Base-by-base conservation (phyloP, 106 monocot species). In the Dactylorhiza incarnata region DNA sequence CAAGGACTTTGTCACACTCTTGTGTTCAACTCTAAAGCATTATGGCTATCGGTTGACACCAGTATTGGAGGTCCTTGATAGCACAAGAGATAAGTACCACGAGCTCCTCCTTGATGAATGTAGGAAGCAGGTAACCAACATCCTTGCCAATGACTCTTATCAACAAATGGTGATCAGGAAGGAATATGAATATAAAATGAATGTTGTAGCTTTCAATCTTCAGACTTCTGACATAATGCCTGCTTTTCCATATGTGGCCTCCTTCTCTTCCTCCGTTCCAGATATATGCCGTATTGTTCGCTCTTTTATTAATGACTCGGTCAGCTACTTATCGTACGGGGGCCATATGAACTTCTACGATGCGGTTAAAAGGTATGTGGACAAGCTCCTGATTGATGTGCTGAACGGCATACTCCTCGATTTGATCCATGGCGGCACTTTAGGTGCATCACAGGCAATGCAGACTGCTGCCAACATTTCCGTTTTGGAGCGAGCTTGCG, bases 101-200 rank as follows among this genome's bases (percentile, higher is more conserved):
- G 90, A 84, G 52, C 84, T 90, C 15, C 84, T 90, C 13, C 82
- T 87, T 7, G 44, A 80, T 48, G 90, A 90, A 76, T 87, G 86
- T 53, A 71, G 80, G 71, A 90, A 82, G 22, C 80, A 76, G 58
- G 73, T 90, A 4, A 49, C 67, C 45, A 82, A 84, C 44, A 77
- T 73, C 12, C 69, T 90, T 24, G 72, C 82, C 16, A 77, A 90
- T 74, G 90, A 90, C n/a, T 75, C 75, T 2, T 86, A 84, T 45
- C 84, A 86, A 76, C 86, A 90, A 76, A 82, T 90, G 86, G 84
- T 86, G 45, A 84, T 87, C 15, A 78, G 74, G 65, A 90, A 81
- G 80, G 90, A 90, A 69, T 82, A 82, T n/a, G 90, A 90, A 72
- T 90, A 90, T 62, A 86, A 86, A 52, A 84, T 87, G 82, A 84